These are phyloP conservation scores for Fraxinus paxiana DNA, from an alignment of 305 asterid genomes.

Conservation along the genomic window DNA sequence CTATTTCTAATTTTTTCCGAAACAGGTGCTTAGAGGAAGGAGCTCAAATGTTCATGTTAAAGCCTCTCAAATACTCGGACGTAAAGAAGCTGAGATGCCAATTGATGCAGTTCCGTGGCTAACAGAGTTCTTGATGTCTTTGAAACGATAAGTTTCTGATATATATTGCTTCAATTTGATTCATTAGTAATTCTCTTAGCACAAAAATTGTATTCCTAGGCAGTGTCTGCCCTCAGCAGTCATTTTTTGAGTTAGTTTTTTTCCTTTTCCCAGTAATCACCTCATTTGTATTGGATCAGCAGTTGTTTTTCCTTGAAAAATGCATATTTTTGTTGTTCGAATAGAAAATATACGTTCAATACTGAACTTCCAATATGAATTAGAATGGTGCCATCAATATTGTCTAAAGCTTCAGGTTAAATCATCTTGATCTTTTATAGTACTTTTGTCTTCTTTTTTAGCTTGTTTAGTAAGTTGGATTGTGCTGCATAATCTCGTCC, in stretches of 20 bases:
- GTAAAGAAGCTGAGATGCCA: slow-evolving; percentile 38
- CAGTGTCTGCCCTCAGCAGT: not conserved
- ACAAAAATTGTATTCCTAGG: not conserved
- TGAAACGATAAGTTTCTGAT: not conserved
- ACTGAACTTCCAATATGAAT: not conserved
- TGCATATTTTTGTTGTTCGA: not conserved
- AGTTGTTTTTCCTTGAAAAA: not conserved
- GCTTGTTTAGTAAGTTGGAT: not conserved
- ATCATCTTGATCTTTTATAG: not conserved
- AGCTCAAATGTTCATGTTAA: slow-evolving; percentile 56
- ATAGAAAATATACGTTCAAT: not conserved
- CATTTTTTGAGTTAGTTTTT: not conserved
- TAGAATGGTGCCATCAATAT: not conserved
- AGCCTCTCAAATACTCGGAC: slow-evolving; percentile 43
- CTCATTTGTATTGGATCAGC: not conserved
- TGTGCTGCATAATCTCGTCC: not conserved
- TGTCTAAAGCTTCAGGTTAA: not conserved
- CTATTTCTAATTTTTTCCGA: not conserved
- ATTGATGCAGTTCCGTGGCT: slow-evolving; percentile 18
- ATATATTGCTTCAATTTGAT: not conserved
- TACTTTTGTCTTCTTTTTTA: not conserved
- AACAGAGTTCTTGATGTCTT: not conserved
- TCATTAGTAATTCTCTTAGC: not conserved
- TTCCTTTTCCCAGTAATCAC: not conserved
- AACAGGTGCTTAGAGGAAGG: slow-evolving; percentile 58